Base-by-base conservation (phyloP, 169 alveolate genomes). In the Plasmodium adleri region DNA sequence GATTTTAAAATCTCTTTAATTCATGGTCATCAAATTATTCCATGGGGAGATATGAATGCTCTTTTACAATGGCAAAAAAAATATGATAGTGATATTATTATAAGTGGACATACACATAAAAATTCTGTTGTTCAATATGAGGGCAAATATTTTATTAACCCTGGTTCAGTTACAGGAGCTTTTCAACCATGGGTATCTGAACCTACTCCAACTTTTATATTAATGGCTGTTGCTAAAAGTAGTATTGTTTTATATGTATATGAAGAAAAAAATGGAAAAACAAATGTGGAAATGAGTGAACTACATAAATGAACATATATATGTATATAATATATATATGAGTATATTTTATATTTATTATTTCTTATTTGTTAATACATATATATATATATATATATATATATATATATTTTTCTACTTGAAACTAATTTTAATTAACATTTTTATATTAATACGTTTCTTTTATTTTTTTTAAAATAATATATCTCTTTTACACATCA, bases 141-240 rank as follows among this genome's bases (percentile, higher is more conserved):
- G 72, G 98, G 98, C 39, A 98, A 97, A 93, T 96, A 96, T 85
- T 96, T 96, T 75, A 94, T 98, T 62, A 98, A 97, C 93, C 99
- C 99, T 12, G 99, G 99, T 2, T 92, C 98, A 22, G 98, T 97
- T 17, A 96, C 99, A 22, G 99, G 99, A 3, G 97, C 98, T 28
- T 97, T 96, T 88, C 97, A 97, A 63, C 97, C 98, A 26, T 91
- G 97, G 97, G 64, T 92, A 39, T 91, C 95, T 26, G 83, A 94
- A 12, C 87, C 95, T 15, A 91, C 83, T 8, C 96, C 96, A 10
- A 92, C 95, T 59, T 94, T 94, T 86, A 93, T 94, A 93, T 70
- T 94, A 62, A 92, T 94, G 95, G 96, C 96, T 15, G 80, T 94
- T 32, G 94, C 92, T 26, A 93, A 94, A 39, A 87, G 83, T 6